phyloP scores from a whole-genome alignment of 176 grass and related monocot species.

The Triticum timopheevii region DNA sequence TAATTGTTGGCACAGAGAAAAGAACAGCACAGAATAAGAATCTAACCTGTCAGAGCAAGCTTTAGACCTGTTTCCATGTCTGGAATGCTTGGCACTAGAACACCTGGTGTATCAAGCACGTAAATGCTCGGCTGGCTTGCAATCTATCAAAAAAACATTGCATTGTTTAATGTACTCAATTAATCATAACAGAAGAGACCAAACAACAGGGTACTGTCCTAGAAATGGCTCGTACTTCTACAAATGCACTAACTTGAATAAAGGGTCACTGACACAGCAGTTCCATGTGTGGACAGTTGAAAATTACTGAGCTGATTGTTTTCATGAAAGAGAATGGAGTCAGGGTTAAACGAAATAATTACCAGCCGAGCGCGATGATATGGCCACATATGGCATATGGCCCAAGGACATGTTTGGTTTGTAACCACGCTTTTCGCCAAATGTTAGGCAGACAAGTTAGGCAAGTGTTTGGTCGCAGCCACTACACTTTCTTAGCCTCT shows the following conservation, averaged over 20 bases:
- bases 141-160: slow-evolving; percentile 61
- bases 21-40: background rate
- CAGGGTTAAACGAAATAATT: background rate
- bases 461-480: background rate
- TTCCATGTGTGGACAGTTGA: background rate
- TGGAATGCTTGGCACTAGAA: slow-evolving; percentile 89
- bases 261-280: background rate
- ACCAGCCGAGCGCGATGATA: background rate
- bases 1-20: background rate
- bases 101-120: slow-evolving; percentile 96
- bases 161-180: slow-evolving; percentile 27
- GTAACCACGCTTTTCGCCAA: slow-evolving; percentile 1
- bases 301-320: background rate
- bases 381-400: background rate
- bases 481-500: too few relatives aligned
- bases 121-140: slow-evolving; percentile 91
- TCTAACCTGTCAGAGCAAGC: slow-evolving; percentile 91
- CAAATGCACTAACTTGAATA: slow-evolving; percentile 25
- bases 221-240: slow-evolving; percentile 12
- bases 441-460: slow-evolving; percentile 7
- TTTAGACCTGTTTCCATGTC: slow-evolving; percentile 91
- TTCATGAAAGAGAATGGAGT: background rate
- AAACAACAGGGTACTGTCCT: background rate
- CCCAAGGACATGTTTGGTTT: background rate
- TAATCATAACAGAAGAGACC: slow-evolving; percentile 5